Conservation (phyloP, 352 stramenopile genomes). For the Pythium aristosporum region DNA sequence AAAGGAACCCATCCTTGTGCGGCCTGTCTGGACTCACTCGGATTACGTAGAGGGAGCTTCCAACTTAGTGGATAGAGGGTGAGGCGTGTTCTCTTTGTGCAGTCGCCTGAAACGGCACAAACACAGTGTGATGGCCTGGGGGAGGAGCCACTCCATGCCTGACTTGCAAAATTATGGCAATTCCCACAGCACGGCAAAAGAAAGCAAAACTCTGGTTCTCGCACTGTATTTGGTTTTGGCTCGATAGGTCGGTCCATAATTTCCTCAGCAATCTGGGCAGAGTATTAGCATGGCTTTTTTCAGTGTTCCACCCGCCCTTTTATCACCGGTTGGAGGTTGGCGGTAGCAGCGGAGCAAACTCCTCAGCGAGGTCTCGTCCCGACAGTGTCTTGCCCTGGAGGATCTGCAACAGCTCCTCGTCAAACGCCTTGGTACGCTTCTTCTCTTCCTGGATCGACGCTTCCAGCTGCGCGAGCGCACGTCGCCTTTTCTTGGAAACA, state of each 20-base stretch:
- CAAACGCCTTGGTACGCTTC: slow-evolving; percentile 41
- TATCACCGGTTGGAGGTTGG: neutral
- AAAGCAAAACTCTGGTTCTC: neutral
- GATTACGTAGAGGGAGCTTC: too few species aligned
- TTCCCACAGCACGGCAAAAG: too few species aligned
- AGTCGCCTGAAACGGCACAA: too few species aligned
- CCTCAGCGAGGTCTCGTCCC: slow-evolving; percentile 45
- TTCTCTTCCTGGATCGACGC: slow-evolving; percentile 39
- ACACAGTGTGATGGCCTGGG: too few species aligned
- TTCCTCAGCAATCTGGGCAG: neutral
- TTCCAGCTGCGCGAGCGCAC: slow-evolving; percentile 16
- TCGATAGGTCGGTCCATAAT: neutral
- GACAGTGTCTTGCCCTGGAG: slow-evolving; percentile 59
- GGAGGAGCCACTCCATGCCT: too few species aligned
- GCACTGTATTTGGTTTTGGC: neutral
- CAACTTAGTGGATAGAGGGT: too few species aligned
- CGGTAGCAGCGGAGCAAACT: slow-evolving; percentile 34
- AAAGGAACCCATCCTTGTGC: neutral
- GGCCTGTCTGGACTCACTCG: too few species aligned
- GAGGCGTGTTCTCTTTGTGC: too few species aligned
- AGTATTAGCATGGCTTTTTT: neutral
- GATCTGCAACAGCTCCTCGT: slow-evolving; percentile 51
- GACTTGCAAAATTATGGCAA: too few species aligned
- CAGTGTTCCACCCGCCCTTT: neutral
- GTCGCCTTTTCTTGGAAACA: slow-evolving; percentile 9